Evolutionary conservation across 1,139 yeast genomes (phyloP), one percentile per base, ranked within the genome.

Genomic region (Candida sanyaensis): DNA sequence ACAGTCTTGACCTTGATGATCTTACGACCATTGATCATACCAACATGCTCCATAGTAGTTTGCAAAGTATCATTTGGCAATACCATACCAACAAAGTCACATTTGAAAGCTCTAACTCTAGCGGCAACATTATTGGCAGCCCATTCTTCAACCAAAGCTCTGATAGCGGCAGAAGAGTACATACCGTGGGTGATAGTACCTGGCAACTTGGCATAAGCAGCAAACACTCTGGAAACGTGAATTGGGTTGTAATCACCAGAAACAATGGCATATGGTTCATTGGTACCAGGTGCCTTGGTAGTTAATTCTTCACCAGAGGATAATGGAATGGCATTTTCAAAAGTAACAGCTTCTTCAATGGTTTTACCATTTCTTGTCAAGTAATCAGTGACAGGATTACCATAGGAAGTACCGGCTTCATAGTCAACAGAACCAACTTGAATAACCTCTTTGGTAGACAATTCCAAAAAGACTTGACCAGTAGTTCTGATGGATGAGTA

Each of bases 21-120:
- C 84, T 93, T 95, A 77, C 99, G 90, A 67, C 99, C 99, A 64
- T 92, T 93, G 64, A 93, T 90, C 99, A 93, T 93, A 75, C 99
- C 99, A 69, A 89, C 82, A 63, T 95, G 99, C 73, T 92, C 96
- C 64, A 93, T 81, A 58, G 86, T 84, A 42, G 97, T 92, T 60
- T 86, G 85, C 63, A 93, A 81, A 53, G 81, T 85, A 64, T 95
- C 96, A 68, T 92, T 93, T 59, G 99, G 99, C 62, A 93, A 80
- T 48, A 93, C 98, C 99, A 93, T 93, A 60, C 96, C 97, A 50
- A 88, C 91, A 65, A 93, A 93, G 62, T 80, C 80, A 68, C 96
- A 91, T 69, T 83, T 84, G 82, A 87, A 93, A 41, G 96, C 98
- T 68, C 96, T 84, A 50, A 95, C 98, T 75, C 99, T 88, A 48